These are phyloP conservation scores for Chrysopogon serrulatus DNA, from an alignment of 176 grass and related monocot genomes.

Conservation along the genomic window DNA sequence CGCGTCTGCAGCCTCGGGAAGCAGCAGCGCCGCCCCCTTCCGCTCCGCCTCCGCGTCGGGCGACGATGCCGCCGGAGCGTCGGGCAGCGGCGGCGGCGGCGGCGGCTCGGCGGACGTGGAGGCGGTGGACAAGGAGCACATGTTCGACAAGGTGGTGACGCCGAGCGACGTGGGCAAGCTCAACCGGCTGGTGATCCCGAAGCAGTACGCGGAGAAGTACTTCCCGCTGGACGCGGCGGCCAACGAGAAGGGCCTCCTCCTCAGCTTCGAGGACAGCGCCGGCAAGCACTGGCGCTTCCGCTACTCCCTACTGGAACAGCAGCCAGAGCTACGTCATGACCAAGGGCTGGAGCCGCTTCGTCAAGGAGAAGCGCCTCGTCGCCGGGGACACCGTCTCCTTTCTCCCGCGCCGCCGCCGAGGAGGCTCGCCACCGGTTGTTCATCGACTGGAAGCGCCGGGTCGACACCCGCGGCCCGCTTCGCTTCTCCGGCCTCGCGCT, in stretches of 20 bases:
- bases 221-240: constrained; percentile 75
- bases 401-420: constrained; percentile 69
- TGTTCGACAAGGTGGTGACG: constrained; percentile 99
- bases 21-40: constrained; percentile 17
- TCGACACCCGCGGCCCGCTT: constrained; percentile 37
- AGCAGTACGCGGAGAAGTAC: constrained; percentile 97
- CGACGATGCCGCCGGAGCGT: constrained; percentile 28
- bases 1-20: constrained; percentile 16
- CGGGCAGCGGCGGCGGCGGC: constrained; percentile 29
- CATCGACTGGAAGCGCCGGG: constrained; percentile 89
- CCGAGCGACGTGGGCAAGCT: constrained; percentile 99
- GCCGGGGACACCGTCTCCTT: constrained; percentile 94
- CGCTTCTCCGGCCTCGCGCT: constrained; percentile 43
- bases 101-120: neutral
- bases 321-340: constrained; percentile 99
- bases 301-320: constrained; percentile 99
- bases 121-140: constrained; percentile 83
- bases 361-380: constrained; percentile 96
- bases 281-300: constrained; percentile 98
- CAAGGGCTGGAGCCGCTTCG: constrained; percentile 98
- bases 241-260: constrained; percentile 80
- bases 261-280: constrained; percentile 83
- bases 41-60: constrained; percentile 7
- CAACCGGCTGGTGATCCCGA: constrained; percentile 96
- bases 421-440: constrained; percentile 58